Evolutionary conservation across 805 yeast genomes (phyloP).

Genomic region (Kluyveromyces aestuarii): DNA sequence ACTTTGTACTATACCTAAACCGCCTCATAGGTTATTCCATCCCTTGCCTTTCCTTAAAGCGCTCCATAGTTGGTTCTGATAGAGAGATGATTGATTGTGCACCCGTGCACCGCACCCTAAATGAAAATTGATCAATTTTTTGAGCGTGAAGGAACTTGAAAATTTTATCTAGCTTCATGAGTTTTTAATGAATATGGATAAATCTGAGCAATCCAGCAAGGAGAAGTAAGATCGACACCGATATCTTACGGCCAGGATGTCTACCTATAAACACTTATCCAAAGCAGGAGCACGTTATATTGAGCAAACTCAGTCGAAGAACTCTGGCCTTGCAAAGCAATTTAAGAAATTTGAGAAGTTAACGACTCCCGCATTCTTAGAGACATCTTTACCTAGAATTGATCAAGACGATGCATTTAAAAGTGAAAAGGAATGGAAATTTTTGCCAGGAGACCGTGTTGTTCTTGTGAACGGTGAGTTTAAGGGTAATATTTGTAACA

Average conservation of each 20-base stretch:
- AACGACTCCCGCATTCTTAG: conserved; percentile 31
- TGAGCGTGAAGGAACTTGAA: background rate
- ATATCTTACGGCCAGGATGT: conserved; percentile 5
- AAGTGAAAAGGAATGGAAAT: conserved; percentile 46
- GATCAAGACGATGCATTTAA: conserved; percentile 28
- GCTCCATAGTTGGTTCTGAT: background rate
- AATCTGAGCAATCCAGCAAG: background rate
- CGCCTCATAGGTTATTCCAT: background rate
- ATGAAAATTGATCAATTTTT: no score
- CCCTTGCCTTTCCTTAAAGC: background rate
- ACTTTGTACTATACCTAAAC: background rate
- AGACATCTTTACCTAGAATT: conserved; percentile 27
- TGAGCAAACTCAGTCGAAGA: conserved; percentile 23
- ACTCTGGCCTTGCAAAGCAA: conserved; percentile 23
- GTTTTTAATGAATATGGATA: no score
- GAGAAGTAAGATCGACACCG: background rate
- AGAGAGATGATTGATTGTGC: background rate
- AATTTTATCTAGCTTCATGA: no score
- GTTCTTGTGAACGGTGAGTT: conserved; percentile 60
- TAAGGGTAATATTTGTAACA: conserved; percentile 65
- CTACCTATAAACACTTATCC: conserved; percentile 24
- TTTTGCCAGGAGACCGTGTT: conserved; percentile 69
- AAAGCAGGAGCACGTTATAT: conserved; percentile 32
- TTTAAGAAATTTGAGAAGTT: conserved; percentile 23
- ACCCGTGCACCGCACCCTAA: background rate